These are phyloP conservation scores for Globisporangium abappressorium DNA, from an alignment of 352 stramenopile genomes.

Conservation along the genomic window DNA sequence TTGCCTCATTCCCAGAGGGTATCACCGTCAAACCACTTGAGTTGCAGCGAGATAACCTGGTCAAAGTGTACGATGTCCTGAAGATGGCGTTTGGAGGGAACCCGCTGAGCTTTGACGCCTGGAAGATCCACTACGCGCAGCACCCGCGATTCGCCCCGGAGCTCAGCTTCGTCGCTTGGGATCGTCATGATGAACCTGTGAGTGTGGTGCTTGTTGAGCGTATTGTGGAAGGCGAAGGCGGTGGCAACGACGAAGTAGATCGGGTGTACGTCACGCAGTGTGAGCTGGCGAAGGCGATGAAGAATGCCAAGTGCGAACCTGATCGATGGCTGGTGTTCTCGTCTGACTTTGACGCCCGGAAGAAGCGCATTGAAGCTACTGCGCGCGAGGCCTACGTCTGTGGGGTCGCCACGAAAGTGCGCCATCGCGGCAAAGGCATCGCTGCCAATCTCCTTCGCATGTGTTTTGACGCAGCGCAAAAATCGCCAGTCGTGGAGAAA, in stretches of 20 bases:
- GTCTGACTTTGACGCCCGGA: not conserved
- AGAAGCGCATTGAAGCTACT: not conserved
- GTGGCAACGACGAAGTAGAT: slow-evolving; percentile 1
- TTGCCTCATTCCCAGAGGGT: not conserved
- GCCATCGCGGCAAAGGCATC: not conserved
- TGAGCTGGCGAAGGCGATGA: not conserved
- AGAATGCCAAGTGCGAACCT: not conserved
- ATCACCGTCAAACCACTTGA: slow-evolving; percentile 5
- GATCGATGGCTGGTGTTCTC: not conserved
- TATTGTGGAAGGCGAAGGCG: slow-evolving; percentile 6
- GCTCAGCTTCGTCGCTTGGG: slow-evolving; percentile 14
- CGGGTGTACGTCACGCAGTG: not conserved
- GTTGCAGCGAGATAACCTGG: not conserved
- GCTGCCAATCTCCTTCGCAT: not conserved
- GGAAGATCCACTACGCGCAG: slow-evolving; percentile 20
- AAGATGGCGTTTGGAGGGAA: slow-evolving; percentile 14
- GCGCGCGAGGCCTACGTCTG: slow-evolving; percentile 3
- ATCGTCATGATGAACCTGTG: not conserved
- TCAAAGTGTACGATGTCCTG: slow-evolving; percentile 14
- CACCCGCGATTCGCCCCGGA: slow-evolving; percentile 18
- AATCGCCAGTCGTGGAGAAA: not conserved
- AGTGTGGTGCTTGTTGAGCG: slow-evolving; percentile 5
- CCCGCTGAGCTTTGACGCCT: slow-evolving; percentile 14
- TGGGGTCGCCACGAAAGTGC: not conserved
- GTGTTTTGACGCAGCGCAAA: not conserved